Percentiles rank a stretch among this genome's conserved stretches.
Conservation (phyloP, 805 yeast genomes). For the Lipomyces yamanashiensis region DNA sequence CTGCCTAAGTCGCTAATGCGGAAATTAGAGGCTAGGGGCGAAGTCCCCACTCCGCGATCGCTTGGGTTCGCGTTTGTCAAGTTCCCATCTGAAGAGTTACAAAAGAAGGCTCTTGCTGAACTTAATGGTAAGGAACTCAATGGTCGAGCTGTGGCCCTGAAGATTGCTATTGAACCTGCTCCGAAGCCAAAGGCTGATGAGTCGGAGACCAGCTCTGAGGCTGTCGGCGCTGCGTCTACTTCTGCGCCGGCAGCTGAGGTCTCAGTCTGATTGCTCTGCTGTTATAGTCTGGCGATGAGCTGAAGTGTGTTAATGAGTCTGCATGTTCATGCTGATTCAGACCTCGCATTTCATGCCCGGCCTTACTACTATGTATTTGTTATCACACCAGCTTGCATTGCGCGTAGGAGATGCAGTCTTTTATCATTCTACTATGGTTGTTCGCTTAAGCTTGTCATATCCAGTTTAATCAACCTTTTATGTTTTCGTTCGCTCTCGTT, state of each 20-base stretch:
- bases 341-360: too few species aligned
- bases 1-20: conserved; percentile 53
- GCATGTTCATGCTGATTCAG: too few species aligned
- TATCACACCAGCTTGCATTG: too few species aligned
- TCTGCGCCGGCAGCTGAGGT: conserved; percentile 18
- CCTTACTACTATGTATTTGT: too few species aligned
- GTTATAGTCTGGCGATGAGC: too few species aligned
- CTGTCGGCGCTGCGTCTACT: conserved; percentile 6
- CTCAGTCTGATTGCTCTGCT: conserved; percentile 1
- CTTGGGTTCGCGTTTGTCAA: conserved; percentile 68
- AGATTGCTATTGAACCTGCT: conserved; percentile 69
- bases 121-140: conserved; percentile 65
- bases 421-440: too few species aligned
- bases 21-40: conserved; percentile 52
- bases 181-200: conserved; percentile 37
- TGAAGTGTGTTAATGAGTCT: too few species aligned
- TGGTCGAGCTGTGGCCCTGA: conserved; percentile 69
- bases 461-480: too few species aligned
- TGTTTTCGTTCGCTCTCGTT: too few species aligned
- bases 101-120: conserved; percentile 70
- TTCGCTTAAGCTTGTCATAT: too few species aligned
- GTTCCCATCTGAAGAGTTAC: conserved; percentile 64
- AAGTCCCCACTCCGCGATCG: conserved; percentile 51
- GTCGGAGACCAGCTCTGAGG: conserved; percentile 1
- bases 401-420: too few species aligned